Base-by-base conservation (phyloP, 768 basidiomycete genomes). In the Glaciozyma martinii region DNA sequence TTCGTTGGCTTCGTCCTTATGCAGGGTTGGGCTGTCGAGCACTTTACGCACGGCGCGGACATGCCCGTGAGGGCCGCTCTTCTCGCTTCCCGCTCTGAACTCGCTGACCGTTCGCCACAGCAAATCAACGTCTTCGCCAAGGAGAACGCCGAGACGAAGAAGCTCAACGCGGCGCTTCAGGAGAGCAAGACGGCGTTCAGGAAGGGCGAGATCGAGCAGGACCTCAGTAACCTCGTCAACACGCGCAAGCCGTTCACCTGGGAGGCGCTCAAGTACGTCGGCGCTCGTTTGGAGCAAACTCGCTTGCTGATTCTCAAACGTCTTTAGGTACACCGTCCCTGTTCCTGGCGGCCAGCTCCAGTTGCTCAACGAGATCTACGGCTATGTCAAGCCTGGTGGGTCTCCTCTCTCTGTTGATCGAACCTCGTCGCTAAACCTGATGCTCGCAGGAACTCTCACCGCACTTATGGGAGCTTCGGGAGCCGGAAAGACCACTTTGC, bases 1-100 rank as follows among this genome's bases (percentile, higher is more conserved):
- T 78, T 89, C 70, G 27, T 88, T 55, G 76, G 82, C 66, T 91
- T 90, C 78, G 81, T 86, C 75, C 32, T 85, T 58, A 80, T 61
- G 23, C 61, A 61, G 25, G 33, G 30, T 21, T 65, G 23, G 15
- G 49, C 52, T n/a, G 44, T 54, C 16, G 44, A 49, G 29, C 10
- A 76, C 62, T 74, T 68, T 66, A 67, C 40, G 53, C 67, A 30
- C 67, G 56, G 56, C 13, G 56, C 55, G 19, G 55, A 44, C 42
- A 29, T 29, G n/a, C 56, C 56, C 3, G 55, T 40, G n/a, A 56
- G 33, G 12, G 21, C 37, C 19, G 5, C 8, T 2, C 18, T 23
- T 55, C 37, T 7, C 9, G 13, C 10, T 8, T 21, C 32, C 23
- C 55, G 18, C 8, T 23, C 33, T n/a, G 2, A 10, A n/a, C 55